Conservation (phyloP, 1,284 basidiomycete species). For the Boletus semigastroideus region DNA sequence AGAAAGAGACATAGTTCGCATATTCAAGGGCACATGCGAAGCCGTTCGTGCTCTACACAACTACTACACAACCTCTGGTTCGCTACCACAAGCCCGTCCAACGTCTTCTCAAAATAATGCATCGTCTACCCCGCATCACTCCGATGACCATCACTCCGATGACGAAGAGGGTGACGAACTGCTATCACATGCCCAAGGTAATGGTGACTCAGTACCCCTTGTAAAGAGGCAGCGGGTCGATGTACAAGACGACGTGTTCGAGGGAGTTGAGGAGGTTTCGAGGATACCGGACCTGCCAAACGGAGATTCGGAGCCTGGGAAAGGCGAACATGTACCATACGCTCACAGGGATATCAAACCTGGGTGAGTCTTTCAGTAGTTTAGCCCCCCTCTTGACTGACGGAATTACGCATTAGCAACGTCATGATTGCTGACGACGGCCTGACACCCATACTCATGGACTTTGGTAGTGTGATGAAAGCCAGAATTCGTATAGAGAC, state of each 20-base stretch:
- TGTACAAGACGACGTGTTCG: constrained; percentile 65
- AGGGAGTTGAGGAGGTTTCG: constrained; percentile 71
- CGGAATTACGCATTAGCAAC: constrained; percentile 55
- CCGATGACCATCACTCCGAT: constrained; percentile 34
- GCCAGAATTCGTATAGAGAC: constrained; percentile 79
- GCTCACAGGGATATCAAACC: constrained; percentile 98
- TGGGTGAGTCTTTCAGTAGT: constrained; percentile 55
- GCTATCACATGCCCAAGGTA: constrained; percentile 70
- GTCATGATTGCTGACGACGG: constrained; percentile 96
- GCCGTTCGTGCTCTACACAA: constrained; percentile 94
- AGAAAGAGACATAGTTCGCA: constrained; percentile 83
- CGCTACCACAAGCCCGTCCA: constrained; percentile 32
- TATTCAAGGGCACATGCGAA: constrained; percentile 93
- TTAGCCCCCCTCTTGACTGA: constrained; percentile 4
- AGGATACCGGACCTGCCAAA: constrained; percentile 34
- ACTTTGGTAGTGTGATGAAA: constrained; percentile 89
- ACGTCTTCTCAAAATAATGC: constrained; percentile 16
- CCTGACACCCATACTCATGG: constrained; percentile 88
- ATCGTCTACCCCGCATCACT: constrained; percentile 28
- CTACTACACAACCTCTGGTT: constrained; percentile 54
- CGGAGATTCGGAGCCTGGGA: constrained; percentile 37
- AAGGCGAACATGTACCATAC: constrained; percentile 76
- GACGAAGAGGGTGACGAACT: constrained; percentile 53
- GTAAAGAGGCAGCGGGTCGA: constrained; percentile 51
- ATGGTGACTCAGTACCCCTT: constrained; percentile 49